Evolutionary conservation across 177 flowering plant species (phyloP), one percentile per base, ranked within the genome.

Genomic region (Vitis hybrid): DNA sequence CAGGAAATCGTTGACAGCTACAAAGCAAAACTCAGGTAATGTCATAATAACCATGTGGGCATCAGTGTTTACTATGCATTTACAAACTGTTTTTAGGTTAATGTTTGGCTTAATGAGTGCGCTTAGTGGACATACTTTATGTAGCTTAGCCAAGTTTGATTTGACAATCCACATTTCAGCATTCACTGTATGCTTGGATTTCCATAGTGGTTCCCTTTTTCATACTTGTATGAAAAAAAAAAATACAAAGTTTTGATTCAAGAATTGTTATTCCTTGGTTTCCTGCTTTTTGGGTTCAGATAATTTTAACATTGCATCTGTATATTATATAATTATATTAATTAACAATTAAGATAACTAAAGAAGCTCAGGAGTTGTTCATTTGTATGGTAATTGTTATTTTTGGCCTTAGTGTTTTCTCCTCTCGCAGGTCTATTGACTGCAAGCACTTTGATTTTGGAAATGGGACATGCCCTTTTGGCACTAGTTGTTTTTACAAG

Each of bases 361-460:
- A 40, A 40, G 45, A 40, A 40, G 45, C 9, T 40, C 0, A 40
- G 45, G 45, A 40, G 8, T 40, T 40, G 45, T 40, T 40, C 6
- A 40, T 40, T 5, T 40, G 7, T 58, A 10, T 63, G 15, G 13
- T 40, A 2, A 6, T 64, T 60, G 18, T 62, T 60, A n/a, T 12
- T 10, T 71, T 49, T 64, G 7, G 50, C 17, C 18, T 66, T 70
- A 56, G n/a, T 23, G 51, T 54, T 5, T 70, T 70, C 23, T 62
- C 40, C 17, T 57, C 62, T 78, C 78, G 71, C 87, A 95, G 99
- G 72, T 93, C 97, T 55, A 96, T 93, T 67, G 95, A 96, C 65
- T 96, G 97, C 86, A 92, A 87, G 77, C 90, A 96, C 79, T 96
- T 96, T 77, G 91, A 93, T 74, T 93, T 91, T 80, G 99, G 99